phyloP scores from a whole-genome alignment of 768 basidiomycete genomes.

The Pleurotus platypus region DNA sequence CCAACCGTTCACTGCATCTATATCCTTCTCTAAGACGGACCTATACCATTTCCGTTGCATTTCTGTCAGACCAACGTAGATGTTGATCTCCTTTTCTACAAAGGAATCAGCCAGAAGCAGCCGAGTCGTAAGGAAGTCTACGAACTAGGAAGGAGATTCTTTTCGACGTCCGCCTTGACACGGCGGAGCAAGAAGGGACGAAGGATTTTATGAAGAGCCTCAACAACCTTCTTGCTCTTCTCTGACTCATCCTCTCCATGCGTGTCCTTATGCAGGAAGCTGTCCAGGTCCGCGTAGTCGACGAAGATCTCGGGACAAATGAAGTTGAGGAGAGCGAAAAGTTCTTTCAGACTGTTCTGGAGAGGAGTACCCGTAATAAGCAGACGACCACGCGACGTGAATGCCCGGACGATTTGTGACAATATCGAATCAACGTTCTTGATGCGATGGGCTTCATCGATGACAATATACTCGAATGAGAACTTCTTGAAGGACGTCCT shows the following conservation, averaged over 20 bases:
- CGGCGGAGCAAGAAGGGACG: slow-evolving; percentile 91
- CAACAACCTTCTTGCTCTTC: slow-evolving; percentile 89
- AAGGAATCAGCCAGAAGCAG: slow-evolving; percentile 5
- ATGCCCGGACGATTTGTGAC: slow-evolving; percentile 89
- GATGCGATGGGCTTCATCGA: slow-evolving; percentile 98
- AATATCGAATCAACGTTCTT: slow-evolving; percentile 98
- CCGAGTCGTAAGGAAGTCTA: slow-evolving; percentile 4
- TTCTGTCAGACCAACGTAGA: slow-evolving; percentile 93
- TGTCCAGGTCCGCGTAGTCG: slow-evolving; percentile 86
- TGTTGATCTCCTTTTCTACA: slow-evolving; percentile 95
- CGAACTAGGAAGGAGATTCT: slow-evolving; percentile 87
- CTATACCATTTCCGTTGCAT: slow-evolving; percentile 99
- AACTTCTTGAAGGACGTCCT: slow-evolving; percentile 91
- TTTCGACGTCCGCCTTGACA: slow-evolving; percentile 97
- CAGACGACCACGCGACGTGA: slow-evolving; percentile 83
- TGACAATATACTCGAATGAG: slow-evolving; percentile 95
- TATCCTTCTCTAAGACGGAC: slow-evolving; percentile 93
- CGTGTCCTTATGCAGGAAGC: slow-evolving; percentile 90
- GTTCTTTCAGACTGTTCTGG: slow-evolving; percentile 95
- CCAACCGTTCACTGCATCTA: slow-evolving; percentile 93
- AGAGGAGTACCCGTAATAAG: slow-evolving; percentile 96
- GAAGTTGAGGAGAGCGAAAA: slow-evolving; percentile 91
- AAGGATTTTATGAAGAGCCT: slow-evolving; percentile 95
- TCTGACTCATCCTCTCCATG: slow-evolving; percentile 62
- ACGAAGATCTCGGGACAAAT: slow-evolving; percentile 97